Conservation (phyloP, 2,329 filamentous ascomycete species). For the Rasamsonia emersonii region DNA sequence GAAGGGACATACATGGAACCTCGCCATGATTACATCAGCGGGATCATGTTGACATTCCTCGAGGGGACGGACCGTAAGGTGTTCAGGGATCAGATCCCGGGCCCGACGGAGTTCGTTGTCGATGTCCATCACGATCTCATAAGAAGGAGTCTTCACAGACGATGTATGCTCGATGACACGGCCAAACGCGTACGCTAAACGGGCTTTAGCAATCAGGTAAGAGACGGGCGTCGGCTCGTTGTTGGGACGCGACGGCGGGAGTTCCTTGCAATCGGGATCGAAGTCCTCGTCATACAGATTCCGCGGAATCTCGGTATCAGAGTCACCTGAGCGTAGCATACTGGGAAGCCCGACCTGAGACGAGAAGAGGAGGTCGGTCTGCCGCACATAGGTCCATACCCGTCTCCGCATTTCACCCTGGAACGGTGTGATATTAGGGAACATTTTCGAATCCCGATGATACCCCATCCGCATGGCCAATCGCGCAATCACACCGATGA, state of each 20-base stretch:
- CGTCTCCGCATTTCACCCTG: slow-evolving; percentile 51
- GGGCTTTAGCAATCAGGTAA: slow-evolving; percentile 41
- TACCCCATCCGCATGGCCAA: slow-evolving; percentile 60
- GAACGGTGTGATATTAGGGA: slow-evolving; percentile 51
- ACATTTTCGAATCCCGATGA: slow-evolving; percentile 53
- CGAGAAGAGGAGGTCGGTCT: slow-evolving; percentile 56
- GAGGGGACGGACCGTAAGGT: slow-evolving; percentile 66
- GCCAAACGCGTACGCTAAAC: slow-evolving; percentile 34
- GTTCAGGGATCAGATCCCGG: slow-evolving; percentile 62
- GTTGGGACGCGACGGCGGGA: slow-evolving; percentile 51
- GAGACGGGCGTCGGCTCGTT: slow-evolving; percentile 50
- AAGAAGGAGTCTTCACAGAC: slow-evolving; percentile 38
- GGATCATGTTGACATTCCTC: slow-evolving; percentile 67
- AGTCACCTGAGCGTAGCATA: slow-evolving; percentile 56
- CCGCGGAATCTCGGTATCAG: slow-evolving; percentile 52
- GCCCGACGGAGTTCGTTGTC: slow-evolving; percentile 50
- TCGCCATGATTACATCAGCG: slow-evolving; percentile 62
- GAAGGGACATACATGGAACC: slow-evolving; percentile 55
- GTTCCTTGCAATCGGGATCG: slow-evolving; percentile 42
- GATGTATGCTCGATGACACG: slow-evolving; percentile 36
- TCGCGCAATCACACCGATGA: slow-evolving; percentile 52
- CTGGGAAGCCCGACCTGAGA: slow-evolving; percentile 61
- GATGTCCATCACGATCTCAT: slow-evolving; percentile 54
- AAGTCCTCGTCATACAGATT: slow-evolving; percentile 62
- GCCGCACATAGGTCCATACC: slow-evolving; percentile 42